Evolutionary conservation across 2,329 filamentous ascomycete genomes (phyloP), one percentile per base, ranked within the genome.

Genomic region (Nigrospora osmanthi): DNA sequence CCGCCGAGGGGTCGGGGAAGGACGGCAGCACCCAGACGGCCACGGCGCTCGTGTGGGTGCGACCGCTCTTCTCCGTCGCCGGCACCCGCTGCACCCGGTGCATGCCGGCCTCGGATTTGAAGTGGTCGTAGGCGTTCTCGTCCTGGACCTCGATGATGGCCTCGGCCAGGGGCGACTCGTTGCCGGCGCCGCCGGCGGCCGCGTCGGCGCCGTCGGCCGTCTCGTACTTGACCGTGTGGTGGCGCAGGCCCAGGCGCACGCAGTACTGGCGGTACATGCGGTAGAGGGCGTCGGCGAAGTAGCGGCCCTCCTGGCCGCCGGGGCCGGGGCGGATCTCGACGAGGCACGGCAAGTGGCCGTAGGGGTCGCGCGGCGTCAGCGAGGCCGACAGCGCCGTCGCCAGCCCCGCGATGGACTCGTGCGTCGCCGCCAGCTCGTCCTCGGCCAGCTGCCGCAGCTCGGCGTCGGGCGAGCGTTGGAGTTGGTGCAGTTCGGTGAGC

Each of bases 21-120:
- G 83, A 89, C 0, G 93, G 93, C 30, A 98, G 73, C 2, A 98
- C 89, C 76, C 95, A 86, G 1, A 98, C 87, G 6, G 87, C 89
- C 3, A 89, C 91, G 12, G 90, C 90, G 59, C 87, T 93, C 11
- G 93, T 98, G 64, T 98, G 93, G 14, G 89, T 93, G 28, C 93
- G 82, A 2, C 93, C 93, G 60, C 89, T 91, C 53, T 75, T 87
- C 63, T 98, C 93, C 1, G 93, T 98, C 11, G 83, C 83, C 2
- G 93, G 93, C 4, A 98, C 84, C 23, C 93, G 82, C 70, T 98
- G 93, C 0, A 98, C 93, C 28, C 93, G 81, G 63, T 98, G 93
- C 53, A 98, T 93, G 31, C 93, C 93, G 3, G 91, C 88, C 66
- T 98, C 93, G 55, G 84, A 84, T 49, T 91, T 80, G 56, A 98